phyloP scores from a whole-genome alignment of 2,329 filamentous ascomycete species.

The Colletotrichum eremochloae region DNA sequence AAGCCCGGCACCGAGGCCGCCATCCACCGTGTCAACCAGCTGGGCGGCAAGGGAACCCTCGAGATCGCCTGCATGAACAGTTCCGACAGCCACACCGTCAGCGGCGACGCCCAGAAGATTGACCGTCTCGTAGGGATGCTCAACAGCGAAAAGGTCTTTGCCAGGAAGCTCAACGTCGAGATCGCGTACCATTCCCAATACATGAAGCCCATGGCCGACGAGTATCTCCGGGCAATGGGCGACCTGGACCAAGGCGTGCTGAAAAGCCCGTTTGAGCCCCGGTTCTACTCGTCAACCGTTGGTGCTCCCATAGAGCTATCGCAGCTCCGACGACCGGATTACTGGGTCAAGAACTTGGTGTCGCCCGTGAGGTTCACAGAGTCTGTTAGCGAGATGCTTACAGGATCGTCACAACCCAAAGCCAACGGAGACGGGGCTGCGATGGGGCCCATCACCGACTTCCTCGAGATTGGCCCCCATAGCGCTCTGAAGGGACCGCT shows the following conservation, averaged over 20 bases:
- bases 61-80: constrained; percentile 66
- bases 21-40: constrained; percentile 46
- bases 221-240: constrained; percentile 49
- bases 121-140: constrained; percentile 52
- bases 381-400: constrained; percentile 52
- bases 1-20: constrained; percentile 44
- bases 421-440: neutral
- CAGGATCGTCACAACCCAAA: neutral
- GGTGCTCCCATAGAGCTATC: constrained; percentile 1
- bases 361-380: constrained; percentile 59
- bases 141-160: constrained; percentile 55
- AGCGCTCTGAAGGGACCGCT: constrained; percentile 63
- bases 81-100: constrained; percentile 64
- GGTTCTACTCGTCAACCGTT: constrained; percentile 36
- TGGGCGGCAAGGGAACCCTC: constrained; percentile 43
- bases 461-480: constrained; percentile 65
- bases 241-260: constrained; percentile 9
- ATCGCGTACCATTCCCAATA: constrained; percentile 68
- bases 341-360: constrained; percentile 62
- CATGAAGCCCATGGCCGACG: constrained; percentile 58
- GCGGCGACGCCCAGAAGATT: constrained; percentile 45
- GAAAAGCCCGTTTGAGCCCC: constrained; percentile 21
- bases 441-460: constrained; percentile 46
- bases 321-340: constrained; percentile 46
- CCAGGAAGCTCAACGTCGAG: constrained; percentile 62